A percentile compares a stretch with the other conserved stretches of the same genome.
phyloP scores from a whole-genome alignment of 768 basidiomycete species.

The Boletus rex-veris region DNA sequence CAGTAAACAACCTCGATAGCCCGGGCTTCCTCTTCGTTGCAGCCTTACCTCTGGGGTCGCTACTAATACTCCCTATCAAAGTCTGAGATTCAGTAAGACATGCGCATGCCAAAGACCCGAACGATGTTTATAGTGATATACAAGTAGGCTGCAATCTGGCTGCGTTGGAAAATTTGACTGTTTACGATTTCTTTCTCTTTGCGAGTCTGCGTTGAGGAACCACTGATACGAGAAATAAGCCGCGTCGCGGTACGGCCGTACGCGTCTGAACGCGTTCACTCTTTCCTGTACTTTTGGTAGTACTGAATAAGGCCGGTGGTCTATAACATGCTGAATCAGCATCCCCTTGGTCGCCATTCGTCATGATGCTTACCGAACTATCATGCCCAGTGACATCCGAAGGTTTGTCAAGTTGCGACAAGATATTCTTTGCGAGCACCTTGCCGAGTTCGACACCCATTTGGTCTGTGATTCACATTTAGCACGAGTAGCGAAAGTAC shows the following conservation, averaged over 20 bases:
- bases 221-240: not conserved
- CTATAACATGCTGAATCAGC: constrained; percentile 36
- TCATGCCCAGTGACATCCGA: constrained; percentile 85
- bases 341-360: not conserved
- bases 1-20: too few relatives aligned
- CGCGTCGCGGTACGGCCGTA: too few relatives aligned
- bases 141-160: not conserved
- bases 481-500: not conserved
- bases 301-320: constrained; percentile 96
- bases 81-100: too few relatives aligned
- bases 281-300: constrained; percentile 86
- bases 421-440: constrained; percentile 93
- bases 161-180: not conserved
- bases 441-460: constrained; percentile 99
- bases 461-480: constrained; percentile 59
- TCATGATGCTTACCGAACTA: constrained; percentile 52
- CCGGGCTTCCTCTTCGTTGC: too few relatives aligned
- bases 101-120: too few relatives aligned
- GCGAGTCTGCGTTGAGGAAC: not conserved
- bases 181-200: constrained; percentile 3
- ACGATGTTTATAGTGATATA: constrained; percentile 11
- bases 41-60: too few relatives aligned
- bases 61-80: too few relatives aligned
- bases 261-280: constrained; percentile 37
- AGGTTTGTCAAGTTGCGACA: constrained; percentile 79